Evolutionary conservation across 208 protist genomes (phyloP), one percentile per base, ranked within the genome.

Genomic region (Eutreptiella sp.): DNA sequence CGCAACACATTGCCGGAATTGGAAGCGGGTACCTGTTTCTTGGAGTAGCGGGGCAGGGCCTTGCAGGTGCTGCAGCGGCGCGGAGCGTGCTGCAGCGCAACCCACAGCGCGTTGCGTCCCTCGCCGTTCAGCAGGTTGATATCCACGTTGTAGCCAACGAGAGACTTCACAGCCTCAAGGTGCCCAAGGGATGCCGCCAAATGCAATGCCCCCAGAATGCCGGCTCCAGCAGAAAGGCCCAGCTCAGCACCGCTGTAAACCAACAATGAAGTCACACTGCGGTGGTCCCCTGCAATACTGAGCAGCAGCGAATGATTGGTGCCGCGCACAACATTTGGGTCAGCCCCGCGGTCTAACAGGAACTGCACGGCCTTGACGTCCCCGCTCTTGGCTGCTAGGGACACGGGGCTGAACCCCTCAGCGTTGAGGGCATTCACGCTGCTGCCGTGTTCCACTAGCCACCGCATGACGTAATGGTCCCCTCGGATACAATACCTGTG

Each of bases 361-460:
- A 42, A 57, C 39, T 24, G 21, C n/a, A 32, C 29, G n/a, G 24
- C 23, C 28, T 33, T 14, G 31, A 24, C 29, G 36, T 57, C 50
- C 21, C 50, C 50, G 11, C 24, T 14, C 23, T 57, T 57, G 14
- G 50, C 50, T 57, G 50, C 50, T 7, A 36, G 26, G 14, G 24
- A 24, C 16, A 57, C 11, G 21, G 50, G 50, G 14, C 14, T 50
- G 23, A 50, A 11, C 16, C 29, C 29, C 11, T 11, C 45, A 16
- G 19, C 29, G 43, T 48, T 23, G 11, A 11, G n/a, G 11, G 11
- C 21, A 23, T 48, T 48, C n/a, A 48, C 43, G 28, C 28, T 28
- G 28, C 50, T 53, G 14, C 50, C 50, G 11, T 31, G 29, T 31
- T 57, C 50, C 36, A 32, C 50, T 9, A 57, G 29, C 50, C 50